phyloP scores from a whole-genome alignment of 2,329 filamentous ascomycete genomes.

The Cladophialophora carrionii region DNA sequence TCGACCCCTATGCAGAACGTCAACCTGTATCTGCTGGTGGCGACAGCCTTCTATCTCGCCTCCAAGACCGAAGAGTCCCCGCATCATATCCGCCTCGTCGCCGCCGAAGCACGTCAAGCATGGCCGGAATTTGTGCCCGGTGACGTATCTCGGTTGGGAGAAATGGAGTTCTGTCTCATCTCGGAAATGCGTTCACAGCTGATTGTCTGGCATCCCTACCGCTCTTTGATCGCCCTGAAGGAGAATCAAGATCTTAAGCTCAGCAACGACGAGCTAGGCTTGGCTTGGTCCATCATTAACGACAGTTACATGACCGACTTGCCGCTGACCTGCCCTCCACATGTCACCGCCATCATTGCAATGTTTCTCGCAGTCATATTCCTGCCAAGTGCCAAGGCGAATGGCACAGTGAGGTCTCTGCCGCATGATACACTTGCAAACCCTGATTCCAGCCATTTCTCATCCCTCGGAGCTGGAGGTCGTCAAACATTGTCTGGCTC shows the following conservation, averaged over 20 bases:
- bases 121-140: slow-evolving; percentile 79
- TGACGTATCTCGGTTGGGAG: slow-evolving; percentile 82
- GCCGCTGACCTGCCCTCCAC: slow-evolving; percentile 82
- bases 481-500: slow-evolving; percentile 40
- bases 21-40: slow-evolving; percentile 88
- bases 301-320: slow-evolving; percentile 92
- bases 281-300: slow-evolving; percentile 84
- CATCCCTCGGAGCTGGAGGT: slow-evolving; percentile 32
- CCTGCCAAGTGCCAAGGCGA: slow-evolving; percentile 63
- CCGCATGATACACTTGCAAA: slow-evolving; percentile 30
- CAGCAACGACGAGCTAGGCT: slow-evolving; percentile 73
- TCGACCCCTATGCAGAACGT: slow-evolving; percentile 89
- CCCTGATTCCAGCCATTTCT: slow-evolving; percentile 31
- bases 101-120: slow-evolving; percentile 79
- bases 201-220: slow-evolving; percentile 89
- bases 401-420: slow-evolving; percentile 43
- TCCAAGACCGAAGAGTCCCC: slow-evolving; percentile 98
- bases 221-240: slow-evolving; percentile 69
- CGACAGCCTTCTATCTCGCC: slow-evolving; percentile 91
- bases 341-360: slow-evolving; percentile 82
- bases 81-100: slow-evolving; percentile 90
- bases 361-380: slow-evolving; percentile 83
- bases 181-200: slow-evolving; percentile 88
- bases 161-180: slow-evolving; percentile 92
- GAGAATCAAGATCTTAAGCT: slow-evolving; percentile 64